Evolutionary conservation across 1,284 basidiomycete species (phyloP).

Genomic region (Lentinula novae-zelandiae): DNA sequence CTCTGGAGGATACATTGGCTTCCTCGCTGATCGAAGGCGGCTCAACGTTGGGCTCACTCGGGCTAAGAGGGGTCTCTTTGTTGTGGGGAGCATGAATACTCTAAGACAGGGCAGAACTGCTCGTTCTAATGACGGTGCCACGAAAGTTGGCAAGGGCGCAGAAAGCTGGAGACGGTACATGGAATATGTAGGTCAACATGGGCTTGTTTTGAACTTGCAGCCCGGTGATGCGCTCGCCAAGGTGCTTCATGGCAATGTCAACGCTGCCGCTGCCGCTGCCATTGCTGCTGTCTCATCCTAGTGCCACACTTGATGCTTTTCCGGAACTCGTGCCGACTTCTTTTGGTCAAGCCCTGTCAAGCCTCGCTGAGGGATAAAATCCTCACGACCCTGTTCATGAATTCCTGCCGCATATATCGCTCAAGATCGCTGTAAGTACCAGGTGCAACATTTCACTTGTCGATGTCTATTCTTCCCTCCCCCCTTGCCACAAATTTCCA

Average conservation of each 20-base stretch:
- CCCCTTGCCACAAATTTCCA: no score
- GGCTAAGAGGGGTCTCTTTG: slow-evolving; percentile 79
- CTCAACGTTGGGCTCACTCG: slow-evolving; percentile 88
- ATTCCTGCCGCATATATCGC: neutral
- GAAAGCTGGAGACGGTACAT: slow-evolving; percentile 61
- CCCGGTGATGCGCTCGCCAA: slow-evolving; percentile 38
- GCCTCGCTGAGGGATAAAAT: neutral
- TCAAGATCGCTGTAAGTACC: neutral
- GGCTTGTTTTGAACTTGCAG: slow-evolving; percentile 47
- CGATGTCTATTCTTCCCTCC: no score
- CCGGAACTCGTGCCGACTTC: neutral
- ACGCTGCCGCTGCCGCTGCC: slow-evolving; percentile 7
- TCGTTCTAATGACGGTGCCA: slow-evolving; percentile 16
- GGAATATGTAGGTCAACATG: slow-evolving; percentile 45
- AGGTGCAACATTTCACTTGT: no score
- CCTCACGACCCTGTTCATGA: neutral
- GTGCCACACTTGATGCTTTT: neutral
- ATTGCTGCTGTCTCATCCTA: neutral
- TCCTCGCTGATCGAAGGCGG: slow-evolving; percentile 83
- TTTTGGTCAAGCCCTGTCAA: neutral
- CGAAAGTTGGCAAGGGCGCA: slow-evolving; percentile 38
- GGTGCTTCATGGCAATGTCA: slow-evolving; percentile 43
- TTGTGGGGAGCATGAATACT: slow-evolving; percentile 76
- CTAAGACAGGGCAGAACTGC: slow-evolving; percentile 44
- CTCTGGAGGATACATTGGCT: slow-evolving; percentile 71